Conservation (phyloP, 192 early-diverging fungal genomes). For the Allomyces javanicus region DNA sequence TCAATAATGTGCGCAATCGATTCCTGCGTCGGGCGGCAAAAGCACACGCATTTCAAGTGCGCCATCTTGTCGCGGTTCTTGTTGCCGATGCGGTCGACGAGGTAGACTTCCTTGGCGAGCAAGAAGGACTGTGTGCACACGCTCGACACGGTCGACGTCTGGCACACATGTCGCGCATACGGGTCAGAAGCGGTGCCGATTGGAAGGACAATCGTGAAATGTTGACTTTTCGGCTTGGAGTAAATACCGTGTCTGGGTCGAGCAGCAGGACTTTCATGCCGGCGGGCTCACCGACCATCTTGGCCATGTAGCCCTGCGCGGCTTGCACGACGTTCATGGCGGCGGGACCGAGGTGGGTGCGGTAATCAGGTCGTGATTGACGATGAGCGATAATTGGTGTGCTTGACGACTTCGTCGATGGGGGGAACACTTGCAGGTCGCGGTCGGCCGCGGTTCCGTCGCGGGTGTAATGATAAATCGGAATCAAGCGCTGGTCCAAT, state of each 20-base stretch:
- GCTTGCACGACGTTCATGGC: slow-evolving; percentile 8
- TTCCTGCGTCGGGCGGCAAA: slow-evolving; percentile 65
- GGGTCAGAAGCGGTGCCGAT: not conserved
- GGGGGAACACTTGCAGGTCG: no score
- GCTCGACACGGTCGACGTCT: slow-evolving; percentile 86
- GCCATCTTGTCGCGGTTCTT: slow-evolving; percentile 67
- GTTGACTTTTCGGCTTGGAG: not conserved
- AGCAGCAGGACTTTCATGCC: slow-evolving; percentile 98
- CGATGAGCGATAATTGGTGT: no score
- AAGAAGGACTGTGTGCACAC: slow-evolving; percentile 84
- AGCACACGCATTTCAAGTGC: slow-evolving; percentile 88
- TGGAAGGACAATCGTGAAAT: not conserved
- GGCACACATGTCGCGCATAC: slow-evolving; percentile 1
- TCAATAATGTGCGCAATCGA: slow-evolving; percentile 70
- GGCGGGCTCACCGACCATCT: slow-evolving; percentile 70
- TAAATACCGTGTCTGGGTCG: slow-evolving; percentile 83
- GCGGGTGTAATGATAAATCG: no score
- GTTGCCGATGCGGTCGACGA: slow-evolving; percentile 87
- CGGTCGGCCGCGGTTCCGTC: no score
- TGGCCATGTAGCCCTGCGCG: slow-evolving; percentile 72
- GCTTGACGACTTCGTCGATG: no score
- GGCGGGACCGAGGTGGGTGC: no score
- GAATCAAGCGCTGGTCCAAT: no score
- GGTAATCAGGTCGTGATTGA: no score
- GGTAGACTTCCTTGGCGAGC: slow-evolving; percentile 76